These are phyloP conservation scores for Sistotremastrum suecicum DNA, from an alignment of 768 basidiomycete genomes.

Conservation along the genomic window DNA sequence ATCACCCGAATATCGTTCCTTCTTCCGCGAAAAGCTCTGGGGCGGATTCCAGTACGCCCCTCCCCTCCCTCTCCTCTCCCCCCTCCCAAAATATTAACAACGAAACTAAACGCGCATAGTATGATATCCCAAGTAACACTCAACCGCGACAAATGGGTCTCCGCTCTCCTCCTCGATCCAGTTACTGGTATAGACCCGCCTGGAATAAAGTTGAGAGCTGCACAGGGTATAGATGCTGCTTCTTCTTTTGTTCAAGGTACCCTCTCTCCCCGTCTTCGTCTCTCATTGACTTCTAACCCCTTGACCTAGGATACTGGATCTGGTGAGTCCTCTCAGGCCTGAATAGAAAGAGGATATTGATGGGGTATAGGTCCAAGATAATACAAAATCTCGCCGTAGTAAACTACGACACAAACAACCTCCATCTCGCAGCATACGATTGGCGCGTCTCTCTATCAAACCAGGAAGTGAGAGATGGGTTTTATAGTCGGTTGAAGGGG, in stretches of 20 bases:
- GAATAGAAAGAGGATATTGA: background rate
- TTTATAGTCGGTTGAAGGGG: slow-evolving; percentile 70
- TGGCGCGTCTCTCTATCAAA: slow-evolving; percentile 86
- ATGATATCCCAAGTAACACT: slow-evolving; percentile 78
- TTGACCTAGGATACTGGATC: slow-evolving; percentile 69
- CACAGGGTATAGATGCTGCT: slow-evolving; percentile 40
- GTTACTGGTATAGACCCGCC: slow-evolving; percentile 83
- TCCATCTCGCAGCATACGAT: slow-evolving; percentile 77
- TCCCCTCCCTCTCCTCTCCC: background rate
- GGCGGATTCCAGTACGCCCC: slow-evolving; percentile 13
- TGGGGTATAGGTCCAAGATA: slow-evolving; percentile 57
- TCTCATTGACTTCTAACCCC: too few relatives aligned
- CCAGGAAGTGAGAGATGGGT: slow-evolving; percentile 81
- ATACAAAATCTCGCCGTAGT: slow-evolving; percentile 90
- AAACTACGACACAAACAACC: slow-evolving; percentile 84
- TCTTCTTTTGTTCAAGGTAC: slow-evolving; percentile 18
- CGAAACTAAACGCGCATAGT: slow-evolving; percentile 35
- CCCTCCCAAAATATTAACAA: slow-evolving; percentile 5
- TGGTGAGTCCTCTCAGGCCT: slow-evolving; percentile 27
- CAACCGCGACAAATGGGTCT: slow-evolving; percentile 81
- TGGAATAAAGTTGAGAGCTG: slow-evolving; percentile 75
- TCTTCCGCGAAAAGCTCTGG: slow-evolving; percentile 79
- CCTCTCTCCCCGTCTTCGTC: slow-evolving; percentile 10
- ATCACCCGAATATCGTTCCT: slow-evolving; percentile 63
- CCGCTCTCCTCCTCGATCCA: slow-evolving; percentile 82